A percentile compares a stretch with the other conserved stretches of the same genome.
phyloP scores from a whole-genome alignment of 2,329 filamentous ascomycete species.

The Trichoderma lentiforme region DNA sequence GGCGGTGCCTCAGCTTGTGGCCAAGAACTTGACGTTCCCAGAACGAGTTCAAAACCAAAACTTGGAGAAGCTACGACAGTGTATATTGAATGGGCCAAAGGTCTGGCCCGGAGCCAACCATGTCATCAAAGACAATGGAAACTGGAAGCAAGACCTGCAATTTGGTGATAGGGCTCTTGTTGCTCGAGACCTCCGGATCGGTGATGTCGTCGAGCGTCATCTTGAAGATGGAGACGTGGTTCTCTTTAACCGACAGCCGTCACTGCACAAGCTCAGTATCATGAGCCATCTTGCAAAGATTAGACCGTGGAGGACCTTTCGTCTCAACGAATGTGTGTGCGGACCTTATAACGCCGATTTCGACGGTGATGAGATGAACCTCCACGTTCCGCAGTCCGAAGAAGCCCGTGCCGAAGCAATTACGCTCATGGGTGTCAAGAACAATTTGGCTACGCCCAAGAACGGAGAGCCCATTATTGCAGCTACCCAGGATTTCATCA shows the following conservation, averaged over 20 bases:
- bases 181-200: conserved; percentile 72
- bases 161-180: conserved; percentile 68
- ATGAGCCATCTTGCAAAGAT: conserved; percentile 94
- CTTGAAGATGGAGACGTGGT: conserved; percentile 94
- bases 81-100: conserved; percentile 71
- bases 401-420: conserved; percentile 94
- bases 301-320: conserved; percentile 91
- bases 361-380: conserved; percentile 98
- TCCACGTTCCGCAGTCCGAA: conserved; percentile 96
- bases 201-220: conserved; percentile 91
- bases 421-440: conserved; percentile 94
- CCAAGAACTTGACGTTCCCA: conserved; percentile 93
- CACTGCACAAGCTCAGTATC: conserved; percentile 97
- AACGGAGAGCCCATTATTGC: conserved; percentile 98
- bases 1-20: conserved; percentile 85
- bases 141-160: conserved; percentile 70
- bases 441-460: conserved; percentile 93
- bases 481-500: conserved; percentile 99
- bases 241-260: conserved; percentile 96
- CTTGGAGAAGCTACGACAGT: conserved; percentile 71
- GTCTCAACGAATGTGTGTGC: conserved; percentile 96
- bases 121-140: conserved; percentile 63
- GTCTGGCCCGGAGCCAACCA: conserved; percentile 87
- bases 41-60: conserved; percentile 85
- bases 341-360: conserved; percentile 99